Percentiles rank a stretch among this genome's conserved stretches.
phyloP scores from a whole-genome alignment of 208 protist species.

The Trypanosoma boissoni region DNA sequence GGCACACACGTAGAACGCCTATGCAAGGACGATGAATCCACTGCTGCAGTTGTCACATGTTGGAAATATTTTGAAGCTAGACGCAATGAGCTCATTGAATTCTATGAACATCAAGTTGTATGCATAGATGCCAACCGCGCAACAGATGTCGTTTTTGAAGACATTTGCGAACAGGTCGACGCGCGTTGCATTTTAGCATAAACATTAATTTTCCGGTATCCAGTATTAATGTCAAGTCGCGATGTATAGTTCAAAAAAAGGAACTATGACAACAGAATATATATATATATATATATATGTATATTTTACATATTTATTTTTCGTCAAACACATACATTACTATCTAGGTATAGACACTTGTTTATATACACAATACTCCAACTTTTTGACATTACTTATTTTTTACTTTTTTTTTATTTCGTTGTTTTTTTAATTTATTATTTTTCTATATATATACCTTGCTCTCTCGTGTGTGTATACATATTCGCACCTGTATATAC shows the following conservation, averaged over 20 bases:
- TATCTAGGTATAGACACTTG: no score
- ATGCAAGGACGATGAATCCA: constrained; percentile 31
- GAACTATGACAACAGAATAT: no score
- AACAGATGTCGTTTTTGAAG: constrained; percentile 35
- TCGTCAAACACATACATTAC: no score
- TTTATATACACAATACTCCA: neutral
- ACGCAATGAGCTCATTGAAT: constrained; percentile 48
- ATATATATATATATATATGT: no score
- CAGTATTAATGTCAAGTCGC: neutral
- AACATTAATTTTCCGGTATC: neutral
- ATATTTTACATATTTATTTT: no score
- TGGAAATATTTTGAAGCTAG: constrained; percentile 48
- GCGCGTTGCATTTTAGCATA: constrained; percentile 34
- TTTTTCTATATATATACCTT: constrained; percentile 2
- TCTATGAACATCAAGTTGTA: constrained; percentile 55
- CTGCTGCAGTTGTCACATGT: constrained; percentile 31
- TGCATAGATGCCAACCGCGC: constrained; percentile 36
- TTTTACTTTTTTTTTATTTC: constrained; percentile 17
- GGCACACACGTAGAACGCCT: constrained; percentile 17
- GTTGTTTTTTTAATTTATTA: constrained; percentile 4
- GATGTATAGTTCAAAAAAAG: neutral
- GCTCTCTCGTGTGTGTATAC: no score
- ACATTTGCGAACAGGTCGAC: constrained; percentile 52
- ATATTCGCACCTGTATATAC: neutral
- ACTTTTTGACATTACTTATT: neutral